A percentile compares a stretch with the other conserved stretches of the same genome.
Evolutionary conservation across 2,329 filamentous ascomycete species (phyloP).

Genomic region (Plenodomus tracheiphilus): DNA sequence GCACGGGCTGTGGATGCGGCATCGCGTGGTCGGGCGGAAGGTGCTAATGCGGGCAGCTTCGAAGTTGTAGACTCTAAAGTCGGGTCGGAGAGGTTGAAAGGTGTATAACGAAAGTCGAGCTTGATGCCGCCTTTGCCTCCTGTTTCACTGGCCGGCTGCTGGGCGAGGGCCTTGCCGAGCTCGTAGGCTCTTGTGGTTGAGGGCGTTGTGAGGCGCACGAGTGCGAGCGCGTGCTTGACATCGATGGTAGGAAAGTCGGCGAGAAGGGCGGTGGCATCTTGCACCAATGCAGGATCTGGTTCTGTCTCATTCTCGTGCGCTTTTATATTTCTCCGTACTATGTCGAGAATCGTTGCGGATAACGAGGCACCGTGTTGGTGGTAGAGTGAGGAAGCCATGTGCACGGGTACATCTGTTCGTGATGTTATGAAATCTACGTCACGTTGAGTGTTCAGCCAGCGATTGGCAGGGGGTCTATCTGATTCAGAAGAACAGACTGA

Average conservation of each 20-base stretch:
- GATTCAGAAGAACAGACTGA: slow-evolving; percentile 29
- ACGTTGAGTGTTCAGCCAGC: slow-evolving; percentile 60
- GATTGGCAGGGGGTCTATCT: slow-evolving; percentile 47
- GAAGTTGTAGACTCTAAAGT: slow-evolving; percentile 24
- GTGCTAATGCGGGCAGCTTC: slow-evolving; percentile 29
- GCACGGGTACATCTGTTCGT: slow-evolving; percentile 52
- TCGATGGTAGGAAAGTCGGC: slow-evolving; percentile 59
- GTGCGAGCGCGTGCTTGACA: slow-evolving; percentile 52
- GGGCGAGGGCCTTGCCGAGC: slow-evolving; percentile 58
- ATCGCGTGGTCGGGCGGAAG: slow-evolving; percentile 45
- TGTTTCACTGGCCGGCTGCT: slow-evolving; percentile 35
- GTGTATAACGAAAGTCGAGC: slow-evolving; percentile 53
- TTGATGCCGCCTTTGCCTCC: slow-evolving; percentile 47
- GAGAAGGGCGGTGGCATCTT: slow-evolving; percentile 58
- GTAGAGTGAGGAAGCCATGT: slow-evolving; percentile 60
- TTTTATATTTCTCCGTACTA: slow-evolving; percentile 55
- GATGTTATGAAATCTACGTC: slow-evolving; percentile 65
- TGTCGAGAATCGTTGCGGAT: slow-evolving; percentile 56
- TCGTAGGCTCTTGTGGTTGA: slow-evolving; percentile 63
- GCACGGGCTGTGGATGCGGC: slow-evolving; percentile 50
- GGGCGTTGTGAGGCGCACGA: slow-evolving; percentile 61
- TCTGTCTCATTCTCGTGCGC: slow-evolving; percentile 37
- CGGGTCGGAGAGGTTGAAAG: slow-evolving; percentile 42
- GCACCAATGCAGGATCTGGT: slow-evolving; percentile 49
- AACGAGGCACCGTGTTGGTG: slow-evolving; percentile 61